phyloP scores from a whole-genome alignment of 148 eudicot species.

The Fagopyrum tataricum region DNA sequence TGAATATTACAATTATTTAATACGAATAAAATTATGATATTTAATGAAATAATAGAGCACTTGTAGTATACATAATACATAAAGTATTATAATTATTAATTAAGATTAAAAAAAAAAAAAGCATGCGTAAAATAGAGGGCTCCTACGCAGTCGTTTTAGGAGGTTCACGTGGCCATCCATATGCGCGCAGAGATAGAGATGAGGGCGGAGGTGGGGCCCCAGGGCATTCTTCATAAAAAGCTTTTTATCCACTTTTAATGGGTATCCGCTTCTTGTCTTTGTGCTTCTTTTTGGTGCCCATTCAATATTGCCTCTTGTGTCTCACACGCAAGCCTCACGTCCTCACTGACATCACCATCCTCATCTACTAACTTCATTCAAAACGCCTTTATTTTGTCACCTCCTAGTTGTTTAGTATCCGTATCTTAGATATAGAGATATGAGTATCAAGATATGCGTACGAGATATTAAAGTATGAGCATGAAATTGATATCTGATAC shows the following conservation, averaged over 20 bases:
- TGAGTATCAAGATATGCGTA: too few relatives aligned
- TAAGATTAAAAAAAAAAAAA: background rate
- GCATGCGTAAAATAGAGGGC: constrained; percentile 12
- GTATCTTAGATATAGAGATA: too few relatives aligned
- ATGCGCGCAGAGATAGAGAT: background rate
- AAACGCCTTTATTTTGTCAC: too few relatives aligned
- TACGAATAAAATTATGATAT: background rate
- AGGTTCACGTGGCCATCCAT: constrained; percentile 5
- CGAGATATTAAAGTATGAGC: too few relatives aligned
- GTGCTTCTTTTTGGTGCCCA: constrained; percentile 10
- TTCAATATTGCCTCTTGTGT: background rate
- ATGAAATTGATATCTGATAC: too few relatives aligned
- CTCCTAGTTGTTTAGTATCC: too few relatives aligned
- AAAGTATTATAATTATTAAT: background rate
- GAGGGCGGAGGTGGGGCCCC: background rate
- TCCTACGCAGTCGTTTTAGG: constrained; percentile 8
- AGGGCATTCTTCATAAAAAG: background rate
- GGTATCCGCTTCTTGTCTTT: background rate
- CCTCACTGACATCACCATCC: background rate
- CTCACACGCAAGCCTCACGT: constrained; percentile 9
- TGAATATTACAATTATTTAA: background rate
- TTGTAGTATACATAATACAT: background rate
- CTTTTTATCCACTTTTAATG: constrained; percentile 8
- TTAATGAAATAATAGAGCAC: constrained; percentile 4
- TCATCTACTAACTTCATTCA: too few relatives aligned